A percentile compares a stretch with the other conserved stretches of the same genome.
Conservation (phyloP, 2,329 filamentous ascomycete species). For the Cladophialophora exuberans region DNA sequence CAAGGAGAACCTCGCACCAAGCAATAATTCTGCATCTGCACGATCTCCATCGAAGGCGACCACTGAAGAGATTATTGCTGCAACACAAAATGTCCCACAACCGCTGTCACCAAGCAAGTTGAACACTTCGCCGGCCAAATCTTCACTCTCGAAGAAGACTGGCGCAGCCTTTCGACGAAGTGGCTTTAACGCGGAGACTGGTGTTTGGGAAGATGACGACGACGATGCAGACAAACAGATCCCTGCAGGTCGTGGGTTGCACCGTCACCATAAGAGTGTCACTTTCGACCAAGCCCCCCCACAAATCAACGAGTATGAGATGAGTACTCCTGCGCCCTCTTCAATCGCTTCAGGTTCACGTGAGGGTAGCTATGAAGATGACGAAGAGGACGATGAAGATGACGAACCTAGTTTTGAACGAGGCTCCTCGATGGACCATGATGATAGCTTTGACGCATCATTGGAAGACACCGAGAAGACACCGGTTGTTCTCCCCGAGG, state of each 20-base stretch:
- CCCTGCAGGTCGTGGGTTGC: conserved; percentile 68
- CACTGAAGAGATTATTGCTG: conserved; percentile 5
- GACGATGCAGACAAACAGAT: conserved; percentile 62
- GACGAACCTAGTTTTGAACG: conserved; percentile 66
- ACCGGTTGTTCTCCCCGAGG: conserved; percentile 93
- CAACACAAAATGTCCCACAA: conserved; percentile 31
- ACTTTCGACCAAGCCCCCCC: conserved; percentile 94
- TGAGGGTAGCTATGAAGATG: conserved; percentile 88
- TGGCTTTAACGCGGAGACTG: conserved; percentile 67
- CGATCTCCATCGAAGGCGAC: conserved; percentile 47
- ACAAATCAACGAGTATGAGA: conserved; percentile 96
- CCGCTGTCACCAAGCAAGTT: conserved; percentile 67
- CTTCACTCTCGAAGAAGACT: conserved; percentile 75
- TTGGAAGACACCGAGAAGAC: conserved; percentile 97
- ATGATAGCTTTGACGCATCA: conserved; percentile 94
- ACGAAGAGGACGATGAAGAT: conserved; percentile 69
- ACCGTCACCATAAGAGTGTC: conserved; percentile 92
- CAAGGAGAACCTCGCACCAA: conserved; percentile 49
- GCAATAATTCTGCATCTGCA: conserved; percentile 40
- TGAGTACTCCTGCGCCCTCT: conserved; percentile 95
- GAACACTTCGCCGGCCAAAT: conserved; percentile 81
- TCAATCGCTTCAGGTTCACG: conserved; percentile 87
- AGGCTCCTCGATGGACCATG: conserved; percentile 64
- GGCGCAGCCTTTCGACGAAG: conserved; percentile 45
- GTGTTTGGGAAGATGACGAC: conserved; percentile 70